phyloP scores from a whole-genome alignment of 257 asterid species.

The Lantana camara region DNA sequence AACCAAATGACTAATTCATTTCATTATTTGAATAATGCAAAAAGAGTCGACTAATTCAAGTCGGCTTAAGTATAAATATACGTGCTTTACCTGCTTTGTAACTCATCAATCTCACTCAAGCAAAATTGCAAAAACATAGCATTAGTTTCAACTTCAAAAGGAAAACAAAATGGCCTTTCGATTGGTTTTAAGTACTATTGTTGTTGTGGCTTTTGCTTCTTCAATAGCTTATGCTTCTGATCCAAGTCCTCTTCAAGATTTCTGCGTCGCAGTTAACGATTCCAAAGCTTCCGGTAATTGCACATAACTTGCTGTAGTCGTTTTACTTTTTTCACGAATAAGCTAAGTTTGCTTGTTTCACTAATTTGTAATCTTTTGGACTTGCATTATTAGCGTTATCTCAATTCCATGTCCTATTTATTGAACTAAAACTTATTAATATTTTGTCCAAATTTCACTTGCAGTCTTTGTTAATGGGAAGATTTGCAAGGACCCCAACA shows the following conservation, averaged over 20 bases:
- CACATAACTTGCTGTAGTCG: too few species aligned
- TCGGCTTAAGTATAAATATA: not conserved
- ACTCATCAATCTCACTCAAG: not conserved
- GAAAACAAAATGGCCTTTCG: not conserved
- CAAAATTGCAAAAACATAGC: not conserved
- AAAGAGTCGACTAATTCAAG: not conserved
- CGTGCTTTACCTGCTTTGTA: not conserved
- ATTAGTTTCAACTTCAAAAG: not conserved
- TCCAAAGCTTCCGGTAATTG: not conserved
- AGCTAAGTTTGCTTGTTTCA: too few species aligned
- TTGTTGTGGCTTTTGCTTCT: not conserved
- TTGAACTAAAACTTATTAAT: too few species aligned
- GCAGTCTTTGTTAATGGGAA: not conserved
- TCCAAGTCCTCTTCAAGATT: conserved; percentile 19
- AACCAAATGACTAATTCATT: too few species aligned
- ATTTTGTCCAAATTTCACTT: too few species aligned
- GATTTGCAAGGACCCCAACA: not conserved
- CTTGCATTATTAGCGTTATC: too few species aligned
- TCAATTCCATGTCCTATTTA: too few species aligned
- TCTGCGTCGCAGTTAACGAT: not conserved
- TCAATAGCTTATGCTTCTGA: conserved; percentile 12
- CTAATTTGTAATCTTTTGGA: too few species aligned
- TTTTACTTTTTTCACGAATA: too few species aligned
- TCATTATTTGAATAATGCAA: too few species aligned
- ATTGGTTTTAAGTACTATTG: not conserved